Evolutionary conservation across 169 alveolate genomes (phyloP).

Genomic region (Cyclospora cayetanensis): DNA sequence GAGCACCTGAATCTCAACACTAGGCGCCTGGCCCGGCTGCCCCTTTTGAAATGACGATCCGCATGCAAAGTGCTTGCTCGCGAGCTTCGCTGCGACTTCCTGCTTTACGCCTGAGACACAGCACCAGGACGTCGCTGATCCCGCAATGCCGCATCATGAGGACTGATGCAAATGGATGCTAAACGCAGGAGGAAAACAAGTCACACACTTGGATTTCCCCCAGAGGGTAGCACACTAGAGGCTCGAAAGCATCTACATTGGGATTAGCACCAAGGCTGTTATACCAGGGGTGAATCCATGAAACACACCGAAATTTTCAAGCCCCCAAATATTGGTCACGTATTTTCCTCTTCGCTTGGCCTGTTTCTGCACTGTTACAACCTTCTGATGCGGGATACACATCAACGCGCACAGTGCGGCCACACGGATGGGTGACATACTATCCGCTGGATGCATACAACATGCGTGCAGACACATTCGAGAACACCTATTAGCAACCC

Average conservation of each 20-base stretch:
- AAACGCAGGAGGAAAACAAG: too few species aligned
- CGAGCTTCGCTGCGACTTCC: conserved; percentile 56
- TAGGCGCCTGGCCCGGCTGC: conserved; percentile 40
- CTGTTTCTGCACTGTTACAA: conserved; percentile 51
- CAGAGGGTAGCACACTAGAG: too few species aligned
- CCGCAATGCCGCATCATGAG: neutral
- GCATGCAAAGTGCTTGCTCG: conserved; percentile 54
- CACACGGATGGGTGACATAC: too few species aligned
- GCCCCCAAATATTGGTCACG: conserved; percentile 30
- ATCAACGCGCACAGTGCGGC: neutral
- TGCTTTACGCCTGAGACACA: conserved; percentile 29
- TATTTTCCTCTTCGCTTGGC: conserved; percentile 47
- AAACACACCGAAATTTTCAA: conserved; percentile 39
- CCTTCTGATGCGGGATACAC: neutral
- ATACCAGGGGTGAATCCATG: too few species aligned
- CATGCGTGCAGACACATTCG: neutral
- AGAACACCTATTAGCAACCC: neutral
- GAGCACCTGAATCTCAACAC: conserved; percentile 49
- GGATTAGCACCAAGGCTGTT: too few species aligned
- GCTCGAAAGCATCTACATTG: too few species aligned
- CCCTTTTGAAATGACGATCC: conserved; percentile 58
- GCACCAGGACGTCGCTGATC: neutral
- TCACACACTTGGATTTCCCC: too few species aligned
- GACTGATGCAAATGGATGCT: too few species aligned
- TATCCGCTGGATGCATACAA: too few species aligned